Percentiles rank a stretch among this genome's conserved stretches.
Conservation (phyloP, 345 rosid genomes). For the Pistacia atlantica region DNA sequence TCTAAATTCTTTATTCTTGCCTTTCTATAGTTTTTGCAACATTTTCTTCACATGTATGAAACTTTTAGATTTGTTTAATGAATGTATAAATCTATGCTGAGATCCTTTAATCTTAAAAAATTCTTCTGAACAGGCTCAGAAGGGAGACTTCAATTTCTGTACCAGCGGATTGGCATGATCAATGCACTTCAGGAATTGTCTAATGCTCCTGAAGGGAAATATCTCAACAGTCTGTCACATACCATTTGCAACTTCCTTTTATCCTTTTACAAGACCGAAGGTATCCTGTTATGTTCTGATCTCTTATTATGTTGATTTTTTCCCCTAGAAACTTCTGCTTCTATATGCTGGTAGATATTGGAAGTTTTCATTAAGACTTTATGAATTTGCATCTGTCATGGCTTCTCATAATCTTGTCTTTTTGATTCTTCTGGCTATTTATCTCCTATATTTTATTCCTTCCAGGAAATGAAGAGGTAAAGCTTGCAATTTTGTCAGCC, state of each 20-base stretch:
- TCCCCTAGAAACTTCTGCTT: constrained; percentile 11
- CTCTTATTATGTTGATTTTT: constrained; percentile 10
- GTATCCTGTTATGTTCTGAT: constrained; percentile 37
- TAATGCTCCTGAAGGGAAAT: constrained; percentile 83
- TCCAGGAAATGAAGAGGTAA: constrained; percentile 93
- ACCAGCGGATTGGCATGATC: constrained; percentile 92
- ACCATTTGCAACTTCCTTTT: constrained; percentile 64
- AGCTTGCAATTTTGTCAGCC: constrained; percentile 73
- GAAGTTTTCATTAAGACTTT: background rate
- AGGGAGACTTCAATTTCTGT: constrained; percentile 86
- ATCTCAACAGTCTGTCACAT: constrained; percentile 57
- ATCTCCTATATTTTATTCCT: background rate
- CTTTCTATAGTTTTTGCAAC: background rate
- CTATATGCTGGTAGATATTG: constrained; percentile 9
- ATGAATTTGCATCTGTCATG: constrained; percentile 9
- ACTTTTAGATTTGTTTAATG: background rate
- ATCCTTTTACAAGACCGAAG: constrained; percentile 81
- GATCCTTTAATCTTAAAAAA: constrained; percentile 20
- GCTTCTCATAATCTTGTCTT: background rate
- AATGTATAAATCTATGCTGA: constrained; percentile 12
- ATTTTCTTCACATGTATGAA: background rate
- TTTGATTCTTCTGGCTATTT: background rate
- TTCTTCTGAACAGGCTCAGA: constrained; percentile 71
- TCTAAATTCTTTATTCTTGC: constrained; percentile 13
- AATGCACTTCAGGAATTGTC: constrained; percentile 80